Evolutionary conservation across 176 grass and related monocot genomes (phyloP).

Genomic region (Ensete glaucum): DNA sequence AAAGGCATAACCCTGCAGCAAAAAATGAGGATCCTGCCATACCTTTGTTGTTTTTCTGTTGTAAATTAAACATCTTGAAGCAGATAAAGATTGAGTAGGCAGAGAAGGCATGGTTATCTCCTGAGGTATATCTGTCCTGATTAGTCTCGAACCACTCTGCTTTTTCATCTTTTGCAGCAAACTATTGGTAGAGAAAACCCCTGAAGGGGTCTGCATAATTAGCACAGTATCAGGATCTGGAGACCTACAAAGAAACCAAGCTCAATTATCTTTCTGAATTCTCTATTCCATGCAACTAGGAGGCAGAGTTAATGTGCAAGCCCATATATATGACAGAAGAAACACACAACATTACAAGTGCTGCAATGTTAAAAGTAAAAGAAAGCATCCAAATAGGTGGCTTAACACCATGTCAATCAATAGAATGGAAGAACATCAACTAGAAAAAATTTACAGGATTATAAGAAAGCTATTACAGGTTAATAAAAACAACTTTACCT

Average conservation of each 20-base stretch:
- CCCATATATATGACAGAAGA: background rate
- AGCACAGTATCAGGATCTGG: slow-evolving; percentile 64
- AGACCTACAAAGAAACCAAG: slow-evolving; percentile 34
- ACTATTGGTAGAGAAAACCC: slow-evolving; percentile 63
- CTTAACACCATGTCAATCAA: background rate
- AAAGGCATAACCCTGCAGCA: background rate
- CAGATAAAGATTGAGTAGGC: slow-evolving; percentile 36
- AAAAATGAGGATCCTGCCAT: slow-evolving; percentile 12
- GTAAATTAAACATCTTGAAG: slow-evolving; percentile 65
- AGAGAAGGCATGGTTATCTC: slow-evolving; percentile 28
- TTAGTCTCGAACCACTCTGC: slow-evolving; percentile 35
- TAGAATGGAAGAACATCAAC: background rate
- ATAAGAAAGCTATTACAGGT: slow-evolving; percentile 2
- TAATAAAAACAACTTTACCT: slow-evolving; percentile 33
- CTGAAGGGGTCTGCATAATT: slow-evolving; percentile 52
- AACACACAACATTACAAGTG: background rate
- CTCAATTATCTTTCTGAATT: background rate
- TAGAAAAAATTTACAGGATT: background rate
- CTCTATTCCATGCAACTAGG: background rate
- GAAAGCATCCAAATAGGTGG: background rate
- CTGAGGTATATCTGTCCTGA: slow-evolving; percentile 38
- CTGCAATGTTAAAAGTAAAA: background rate
- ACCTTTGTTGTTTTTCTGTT: slow-evolving; percentile 55
- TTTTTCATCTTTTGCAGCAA: slow-evolving; percentile 50
- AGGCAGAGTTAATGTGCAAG: background rate